Percentiles rank a stretch among this genome's conserved stretches.
phyloP scores from a whole-genome alignment of 2,329 filamentous ascomycete species.

The Hymenoscyphus fraxineus region DNA sequence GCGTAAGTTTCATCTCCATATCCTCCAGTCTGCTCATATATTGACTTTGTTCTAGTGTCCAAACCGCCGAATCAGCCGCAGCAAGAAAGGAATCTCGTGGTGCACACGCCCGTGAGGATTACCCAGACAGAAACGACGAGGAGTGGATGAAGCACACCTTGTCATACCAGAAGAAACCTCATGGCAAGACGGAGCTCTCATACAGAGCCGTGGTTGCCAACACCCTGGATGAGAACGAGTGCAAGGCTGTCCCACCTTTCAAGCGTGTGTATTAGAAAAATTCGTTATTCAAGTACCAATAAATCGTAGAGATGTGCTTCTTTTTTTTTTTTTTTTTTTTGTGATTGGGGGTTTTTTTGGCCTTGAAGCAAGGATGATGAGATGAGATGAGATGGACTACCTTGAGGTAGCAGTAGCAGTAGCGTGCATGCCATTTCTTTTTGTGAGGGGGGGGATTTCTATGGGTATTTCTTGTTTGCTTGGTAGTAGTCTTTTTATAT shows the following conservation, averaged over 20 bases:
- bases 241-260: constrained; percentile 93
- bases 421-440: neutral
- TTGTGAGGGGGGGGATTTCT: neutral
- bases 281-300: neutral
- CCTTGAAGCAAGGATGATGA: neutral
- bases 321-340: no score
- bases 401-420: neutral
- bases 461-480: no score
- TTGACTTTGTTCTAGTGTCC: constrained; percentile 51
- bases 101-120: constrained; percentile 96
- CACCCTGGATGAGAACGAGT: constrained; percentile 92
- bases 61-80: constrained; percentile 87
- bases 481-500: no score
- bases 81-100: constrained; percentile 97
- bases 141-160: constrained; percentile 99
- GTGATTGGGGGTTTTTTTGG: neutral
- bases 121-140: constrained; percentile 87
- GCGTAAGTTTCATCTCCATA: constrained; percentile 59
- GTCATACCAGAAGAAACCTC: constrained; percentile 89
- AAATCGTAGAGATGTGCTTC: neutral
- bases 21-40: constrained; percentile 6
- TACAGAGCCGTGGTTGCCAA: constrained; percentile 80
- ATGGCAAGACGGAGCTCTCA: constrained; percentile 78
- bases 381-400: neutral
- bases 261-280: constrained; percentile 78